A percentile compares a stretch with the other conserved stretches of the same genome.
Conservation (phyloP, 1,284 basidiomycete genomes). For the Naganishia sp. region DNA sequence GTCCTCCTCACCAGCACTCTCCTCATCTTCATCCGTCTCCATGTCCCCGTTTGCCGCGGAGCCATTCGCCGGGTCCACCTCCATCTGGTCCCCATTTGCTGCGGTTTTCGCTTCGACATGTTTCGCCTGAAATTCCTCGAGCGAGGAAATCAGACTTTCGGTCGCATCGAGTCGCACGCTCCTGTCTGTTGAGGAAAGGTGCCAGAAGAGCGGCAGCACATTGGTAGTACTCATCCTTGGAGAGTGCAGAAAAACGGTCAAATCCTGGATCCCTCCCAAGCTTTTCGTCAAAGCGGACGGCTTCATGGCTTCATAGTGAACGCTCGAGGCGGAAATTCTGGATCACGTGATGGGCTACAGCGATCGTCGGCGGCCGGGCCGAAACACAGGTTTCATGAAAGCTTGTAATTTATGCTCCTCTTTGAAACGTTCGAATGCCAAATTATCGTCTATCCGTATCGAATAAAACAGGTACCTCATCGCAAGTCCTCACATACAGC, state of each 20-base stretch:
- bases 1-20: slow-evolving; percentile 57
- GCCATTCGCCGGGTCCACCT: slow-evolving; percentile 41
- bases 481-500: no score
- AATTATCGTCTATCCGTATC: neutral
- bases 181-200: slow-evolving; percentile 79
- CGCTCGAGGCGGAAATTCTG: slow-evolving; percentile 18
- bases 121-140: slow-evolving; percentile 76
- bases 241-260: neutral
- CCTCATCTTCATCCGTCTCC: slow-evolving; percentile 38
- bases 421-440: neutral
- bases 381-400: slow-evolving; percentile 4
- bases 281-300: neutral
- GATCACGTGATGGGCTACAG: slow-evolving; percentile 15
- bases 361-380: slow-evolving; percentile 7
- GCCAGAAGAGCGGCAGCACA: slow-evolving; percentile 84
- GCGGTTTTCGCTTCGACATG: slow-evolving; percentile 18
- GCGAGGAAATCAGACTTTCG: slow-evolving; percentile 73
- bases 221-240: slow-evolving; percentile 47
- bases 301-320: slow-evolving; percentile 5
- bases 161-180: slow-evolving; percentile 82
- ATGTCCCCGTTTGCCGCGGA: slow-evolving; percentile 42
- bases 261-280: neutral
- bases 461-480: neutral
- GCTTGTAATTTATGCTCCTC: neutral
- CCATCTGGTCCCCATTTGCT: slow-evolving; percentile 50